Conservation (phyloP, 352 stramenopile species). For the Globisporangium paddicum region DNA sequence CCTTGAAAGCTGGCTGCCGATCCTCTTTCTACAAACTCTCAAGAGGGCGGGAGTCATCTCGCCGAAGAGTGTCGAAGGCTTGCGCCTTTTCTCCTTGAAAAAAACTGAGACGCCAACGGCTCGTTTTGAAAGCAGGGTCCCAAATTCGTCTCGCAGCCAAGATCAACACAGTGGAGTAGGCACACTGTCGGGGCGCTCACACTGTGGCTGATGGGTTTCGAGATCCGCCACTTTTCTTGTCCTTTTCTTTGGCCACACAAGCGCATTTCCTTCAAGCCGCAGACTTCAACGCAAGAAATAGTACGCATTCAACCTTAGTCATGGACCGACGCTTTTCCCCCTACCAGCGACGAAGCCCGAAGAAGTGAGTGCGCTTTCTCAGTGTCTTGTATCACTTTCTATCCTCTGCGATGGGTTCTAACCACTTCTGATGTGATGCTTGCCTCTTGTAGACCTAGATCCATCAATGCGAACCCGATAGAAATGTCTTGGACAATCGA, state of each 20-base stretch:
- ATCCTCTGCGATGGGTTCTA: not conserved
- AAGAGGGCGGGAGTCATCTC: not conserved
- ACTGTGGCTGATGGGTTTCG: constrained; percentile 2
- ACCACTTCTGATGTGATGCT: not conserved
- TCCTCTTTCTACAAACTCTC: too few relatives aligned
- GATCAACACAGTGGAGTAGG: not conserved
- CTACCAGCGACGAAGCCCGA: constrained; percentile 7
- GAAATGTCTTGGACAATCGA: constrained; percentile 10
- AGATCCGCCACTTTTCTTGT: constrained; percentile 11
- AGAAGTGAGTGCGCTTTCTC: constrained; percentile 8
- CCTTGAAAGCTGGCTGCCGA: not conserved
- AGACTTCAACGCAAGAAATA: constrained; percentile 6
- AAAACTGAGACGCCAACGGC: constrained; percentile 5
- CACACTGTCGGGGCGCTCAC: too few relatives aligned
- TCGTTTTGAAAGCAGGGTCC: not conserved
- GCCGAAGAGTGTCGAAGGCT: not conserved
- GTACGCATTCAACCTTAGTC: not conserved
- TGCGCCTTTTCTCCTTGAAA: not conserved
- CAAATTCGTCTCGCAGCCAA: constrained; percentile 5
- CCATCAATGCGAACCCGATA: not conserved
- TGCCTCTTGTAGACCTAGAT: not conserved
- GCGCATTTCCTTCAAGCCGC: constrained; percentile 12
- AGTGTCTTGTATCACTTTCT: not conserved
- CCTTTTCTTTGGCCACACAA: constrained; percentile 13
- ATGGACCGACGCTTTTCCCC: constrained; percentile 16